Conservation (phyloP, 768 basidiomycete genomes). For the Arthromyces matolae region DNA sequence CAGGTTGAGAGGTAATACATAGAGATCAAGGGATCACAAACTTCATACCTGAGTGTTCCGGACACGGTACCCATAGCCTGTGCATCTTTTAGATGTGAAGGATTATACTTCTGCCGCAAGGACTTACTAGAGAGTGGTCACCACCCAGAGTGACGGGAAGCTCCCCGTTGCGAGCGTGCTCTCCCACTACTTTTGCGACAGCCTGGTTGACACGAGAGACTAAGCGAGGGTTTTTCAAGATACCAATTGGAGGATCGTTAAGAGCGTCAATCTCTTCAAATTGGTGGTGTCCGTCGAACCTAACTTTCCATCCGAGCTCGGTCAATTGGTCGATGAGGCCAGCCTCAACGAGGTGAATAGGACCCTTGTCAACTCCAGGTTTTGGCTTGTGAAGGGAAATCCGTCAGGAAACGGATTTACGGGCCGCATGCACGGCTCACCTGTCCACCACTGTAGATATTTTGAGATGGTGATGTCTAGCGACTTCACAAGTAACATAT, state of each 20-base stretch:
- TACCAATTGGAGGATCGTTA: constrained; percentile 79
- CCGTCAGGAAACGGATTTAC: constrained; percentile 9
- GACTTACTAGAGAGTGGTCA: constrained; percentile 85
- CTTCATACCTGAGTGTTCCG: constrained; percentile 70
- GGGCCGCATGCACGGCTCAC: constrained; percentile 29
- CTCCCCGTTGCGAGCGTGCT: constrained; percentile 71
- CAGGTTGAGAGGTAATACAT: neutral
- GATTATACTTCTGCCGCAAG: constrained; percentile 1
- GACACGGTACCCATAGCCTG: constrained; percentile 90
- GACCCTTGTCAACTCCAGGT: constrained; percentile 81
- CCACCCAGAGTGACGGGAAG: constrained; percentile 92
- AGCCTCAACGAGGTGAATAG: constrained; percentile 84
- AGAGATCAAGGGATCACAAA: neutral
- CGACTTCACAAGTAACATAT: constrained; percentile 3
- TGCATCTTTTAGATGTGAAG: constrained; percentile 6
- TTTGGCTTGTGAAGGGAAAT: constrained; percentile 48
- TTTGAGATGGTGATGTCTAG: neutral
- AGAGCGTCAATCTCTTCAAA: constrained; percentile 70
- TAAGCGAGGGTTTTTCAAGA: constrained; percentile 84
- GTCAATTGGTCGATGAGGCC: constrained; percentile 77
- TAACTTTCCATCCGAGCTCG: constrained; percentile 82
- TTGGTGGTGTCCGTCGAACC: constrained; percentile 87
- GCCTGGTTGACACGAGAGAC: constrained; percentile 81
- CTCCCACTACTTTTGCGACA: constrained; percentile 74
- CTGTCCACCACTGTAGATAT: constrained; percentile 55